Conservation (phyloP, 306 rosid species). For the Ceratonia siliqua region DNA sequence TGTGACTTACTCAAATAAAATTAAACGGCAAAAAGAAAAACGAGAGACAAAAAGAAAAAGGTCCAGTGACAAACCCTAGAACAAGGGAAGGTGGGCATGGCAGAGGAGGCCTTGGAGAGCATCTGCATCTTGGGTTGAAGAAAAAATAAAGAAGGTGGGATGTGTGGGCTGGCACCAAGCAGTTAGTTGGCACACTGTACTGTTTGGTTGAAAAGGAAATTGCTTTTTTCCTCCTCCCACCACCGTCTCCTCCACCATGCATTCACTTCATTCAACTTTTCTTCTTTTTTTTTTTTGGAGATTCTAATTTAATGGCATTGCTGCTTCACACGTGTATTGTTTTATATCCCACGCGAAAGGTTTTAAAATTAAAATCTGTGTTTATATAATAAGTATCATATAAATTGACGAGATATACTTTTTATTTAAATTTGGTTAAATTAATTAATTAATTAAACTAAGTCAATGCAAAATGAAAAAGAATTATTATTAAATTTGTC, state of each 20-base stretch:
- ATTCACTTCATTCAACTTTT: background rate
- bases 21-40: background rate
- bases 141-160: slow-evolving; percentile 26
- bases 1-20: background rate
- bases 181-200: slow-evolving; percentile 44
- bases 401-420: no score
- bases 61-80: slow-evolving; percentile 45
- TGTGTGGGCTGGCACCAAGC: slow-evolving; percentile 40
- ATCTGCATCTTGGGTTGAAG: slow-evolving; percentile 42
- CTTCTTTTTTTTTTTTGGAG: background rate
- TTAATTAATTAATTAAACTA: no score
- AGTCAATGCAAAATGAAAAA: no score
- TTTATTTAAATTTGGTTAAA: no score
- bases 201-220: slow-evolving; percentile 35
- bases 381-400: no score
- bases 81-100: slow-evolving; percentile 54
- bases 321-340: background rate
- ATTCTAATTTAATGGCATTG: background rate
- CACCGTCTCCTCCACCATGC: slow-evolving; percentile 28
- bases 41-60: background rate
- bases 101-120: slow-evolving; percentile 59
- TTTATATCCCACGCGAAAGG: background rate
- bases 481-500: no score
- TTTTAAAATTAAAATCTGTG: background rate
- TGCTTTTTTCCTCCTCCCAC: slow-evolving; percentile 22